Conservation (phyloP, 1,284 basidiomycete species). For the Exobasidium cylindrosporum region DNA sequence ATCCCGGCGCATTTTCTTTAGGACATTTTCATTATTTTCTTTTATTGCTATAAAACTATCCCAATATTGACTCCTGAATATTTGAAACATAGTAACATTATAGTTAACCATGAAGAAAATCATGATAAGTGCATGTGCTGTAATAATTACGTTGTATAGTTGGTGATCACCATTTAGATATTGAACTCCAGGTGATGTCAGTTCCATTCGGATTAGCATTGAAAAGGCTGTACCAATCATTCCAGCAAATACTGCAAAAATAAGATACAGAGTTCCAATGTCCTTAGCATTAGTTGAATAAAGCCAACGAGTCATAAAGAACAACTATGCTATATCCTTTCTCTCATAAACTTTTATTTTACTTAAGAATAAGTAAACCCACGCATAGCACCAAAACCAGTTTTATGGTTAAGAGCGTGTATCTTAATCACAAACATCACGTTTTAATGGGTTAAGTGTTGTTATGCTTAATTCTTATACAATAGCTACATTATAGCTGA, state of each 20-base stretch:
- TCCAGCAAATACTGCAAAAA: conserved; percentile 22
- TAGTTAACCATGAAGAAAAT: conserved; percentile 52
- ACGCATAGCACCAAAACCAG: no score
- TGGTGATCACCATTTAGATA: conserved; percentile 51
- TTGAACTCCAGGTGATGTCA: conserved; percentile 50
- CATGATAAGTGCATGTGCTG: conserved; percentile 52
- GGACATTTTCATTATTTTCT: background rate
- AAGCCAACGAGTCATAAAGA: conserved; percentile 47
- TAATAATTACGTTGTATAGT: conserved; percentile 54
- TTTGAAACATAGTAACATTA: conserved; percentile 10
- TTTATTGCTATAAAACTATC: no score
- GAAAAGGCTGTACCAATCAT: conserved; percentile 21
- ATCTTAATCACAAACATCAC: conserved; percentile 20
- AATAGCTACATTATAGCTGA: no score
- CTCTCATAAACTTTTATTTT: background rate
- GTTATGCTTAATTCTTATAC: background rate
- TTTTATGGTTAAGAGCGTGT: no score
- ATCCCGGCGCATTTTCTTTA: background rate
- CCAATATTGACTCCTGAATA: conserved; percentile 15
- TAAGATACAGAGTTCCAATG: conserved; percentile 22
- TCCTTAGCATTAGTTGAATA: conserved; percentile 45
- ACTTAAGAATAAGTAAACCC: background rate
- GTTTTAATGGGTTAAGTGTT: conserved; percentile 10
- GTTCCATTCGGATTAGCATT: conserved; percentile 24
- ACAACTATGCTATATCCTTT: conserved; percentile 19